phyloP scores from a whole-genome alignment of 345 rosid genomes.

The Euphorbia lathyris region DNA sequence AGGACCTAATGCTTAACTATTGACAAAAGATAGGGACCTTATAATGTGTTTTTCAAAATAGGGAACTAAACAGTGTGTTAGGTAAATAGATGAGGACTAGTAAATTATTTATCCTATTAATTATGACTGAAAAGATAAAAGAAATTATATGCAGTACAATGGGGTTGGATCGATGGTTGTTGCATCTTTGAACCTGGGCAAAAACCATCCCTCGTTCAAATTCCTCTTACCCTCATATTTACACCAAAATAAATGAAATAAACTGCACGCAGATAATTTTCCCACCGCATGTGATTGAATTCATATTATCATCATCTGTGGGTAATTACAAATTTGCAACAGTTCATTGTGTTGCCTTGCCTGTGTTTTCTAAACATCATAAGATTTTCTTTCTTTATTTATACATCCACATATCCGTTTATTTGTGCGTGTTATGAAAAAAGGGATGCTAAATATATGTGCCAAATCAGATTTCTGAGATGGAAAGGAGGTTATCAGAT shows the following conservation, averaged over 20 bases:
- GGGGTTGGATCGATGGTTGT: no score
- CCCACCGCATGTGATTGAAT: background rate
- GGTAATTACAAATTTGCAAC: background rate
- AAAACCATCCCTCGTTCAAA: background rate
- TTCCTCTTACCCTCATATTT: background rate
- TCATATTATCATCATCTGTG: background rate
- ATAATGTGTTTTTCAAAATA: no score
- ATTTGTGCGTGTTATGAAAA: background rate
- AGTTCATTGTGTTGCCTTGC: constrained; percentile 4
- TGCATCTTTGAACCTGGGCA: no score
- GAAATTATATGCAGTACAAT: no score
- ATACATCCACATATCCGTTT: no score
- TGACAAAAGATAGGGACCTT: no score
- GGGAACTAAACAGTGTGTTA: no score
- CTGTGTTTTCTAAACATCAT: background rate
- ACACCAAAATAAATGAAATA: background rate
- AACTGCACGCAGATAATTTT: background rate
- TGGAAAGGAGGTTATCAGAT: constrained; percentile 50
- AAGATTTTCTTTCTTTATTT: background rate
- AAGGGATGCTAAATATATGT: background rate
- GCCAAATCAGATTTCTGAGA: constrained; percentile 44
- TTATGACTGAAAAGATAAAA: no score
- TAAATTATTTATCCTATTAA: no score
- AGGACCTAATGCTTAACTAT: no score
- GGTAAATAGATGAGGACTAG: no score